Evolutionary conservation across 345 rosid genomes (phyloP), one percentile per base, ranked within the genome.

Genomic region (Lepidium sativum): DNA sequence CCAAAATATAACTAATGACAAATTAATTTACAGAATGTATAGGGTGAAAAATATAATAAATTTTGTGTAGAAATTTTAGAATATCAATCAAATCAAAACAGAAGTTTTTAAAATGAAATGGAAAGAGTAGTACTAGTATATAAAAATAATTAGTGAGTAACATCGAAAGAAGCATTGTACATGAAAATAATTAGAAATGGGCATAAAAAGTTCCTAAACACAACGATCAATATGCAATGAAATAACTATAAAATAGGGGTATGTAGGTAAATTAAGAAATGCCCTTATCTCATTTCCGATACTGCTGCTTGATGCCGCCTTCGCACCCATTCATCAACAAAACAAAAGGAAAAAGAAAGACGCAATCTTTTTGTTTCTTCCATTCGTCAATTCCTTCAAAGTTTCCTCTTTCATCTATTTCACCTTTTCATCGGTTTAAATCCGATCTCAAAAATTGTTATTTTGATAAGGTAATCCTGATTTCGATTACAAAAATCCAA

Each of bases 241-340:
- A 23, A 23, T 23, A 4, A 20, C 25, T 4, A 14, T 2, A 39
- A 25, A 27, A 20, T 0, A 52, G 9, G 74, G 74, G 52, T 63
- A 54, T 18, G 27, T 38, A 2, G 1, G 69, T 63, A 63, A 63
- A 44, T 62, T 1, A n/a, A 17, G 2, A 1, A 44, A 35, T 2
- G 13, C 51, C 75, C 75, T 71, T 54, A 55, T 71, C 75, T 47
- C 58, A 54, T 54, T n/a, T n/a, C n/a, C n/a, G n/a, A n/a, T 21
- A 47, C 63, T 54, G 27, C 52, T 43, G 35, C 42, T 41, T 8
- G 48, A 25, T 62, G 29, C 64, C 44, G 75, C 35, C 42, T 53
- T 69, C 43, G 68, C 40, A 54, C 74, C 75, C 42, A 45, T 62
- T 37, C 63, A 63, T 27, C n/a, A 67, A 27, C n/a, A n/a, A n/a